A percentile compares a stretch with the other conserved stretches of the same genome.
phyloP scores from a whole-genome alignment of 176 grass and related monocot species.

The Triticum timopheevii region DNA sequence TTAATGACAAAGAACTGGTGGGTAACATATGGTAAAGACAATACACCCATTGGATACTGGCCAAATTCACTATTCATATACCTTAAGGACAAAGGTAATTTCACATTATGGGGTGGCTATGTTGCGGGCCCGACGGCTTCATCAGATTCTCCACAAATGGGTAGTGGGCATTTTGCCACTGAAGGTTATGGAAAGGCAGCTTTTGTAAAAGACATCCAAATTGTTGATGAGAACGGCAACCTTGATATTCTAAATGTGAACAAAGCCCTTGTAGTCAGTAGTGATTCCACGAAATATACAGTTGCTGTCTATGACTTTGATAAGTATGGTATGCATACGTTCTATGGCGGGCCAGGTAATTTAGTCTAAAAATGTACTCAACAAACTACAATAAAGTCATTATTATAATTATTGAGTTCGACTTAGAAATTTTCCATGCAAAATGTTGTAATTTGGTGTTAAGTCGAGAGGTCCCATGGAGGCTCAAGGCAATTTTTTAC shows the following conservation, averaged over 20 bases:
- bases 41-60: constrained; percentile 34
- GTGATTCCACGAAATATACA: not conserved
- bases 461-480: too few relatives aligned
- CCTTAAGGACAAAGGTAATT: not conserved
- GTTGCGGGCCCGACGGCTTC: not conserved
- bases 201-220: not conserved
- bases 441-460: too few relatives aligned
- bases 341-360: constrained; percentile 24
- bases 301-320: not conserved
- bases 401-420: not conserved
- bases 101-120: not conserved
- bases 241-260: not conserved
- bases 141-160: not conserved
- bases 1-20: constrained; percentile 26
- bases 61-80: constrained; percentile 14
- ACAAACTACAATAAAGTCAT: not conserved
- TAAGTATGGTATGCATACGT: not conserved
- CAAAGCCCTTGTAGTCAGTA: not conserved
- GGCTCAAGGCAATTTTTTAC: too few relatives aligned
- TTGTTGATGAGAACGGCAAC: not conserved
- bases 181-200: constrained; percentile 31
- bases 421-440: too few relatives aligned
- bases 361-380: not conserved
- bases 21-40: not conserved
- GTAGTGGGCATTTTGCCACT: constrained; percentile 32